phyloP scores from a whole-genome alignment of 1,284 basidiomycete genomes.

The Tylopilus microsporus region DNA sequence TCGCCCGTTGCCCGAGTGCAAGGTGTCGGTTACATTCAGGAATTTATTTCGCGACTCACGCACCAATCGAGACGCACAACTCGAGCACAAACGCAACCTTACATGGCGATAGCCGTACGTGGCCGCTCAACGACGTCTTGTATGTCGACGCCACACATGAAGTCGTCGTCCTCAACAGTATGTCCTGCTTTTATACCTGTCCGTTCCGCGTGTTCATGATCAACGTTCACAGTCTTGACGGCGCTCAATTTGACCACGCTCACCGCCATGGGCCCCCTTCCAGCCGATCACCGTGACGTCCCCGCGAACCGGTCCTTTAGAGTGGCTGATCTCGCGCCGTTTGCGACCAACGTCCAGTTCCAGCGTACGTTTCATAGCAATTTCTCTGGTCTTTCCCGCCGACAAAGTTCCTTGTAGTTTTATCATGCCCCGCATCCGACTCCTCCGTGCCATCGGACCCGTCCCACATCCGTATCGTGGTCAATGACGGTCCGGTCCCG shows the following conservation, averaged over 20 bases:
- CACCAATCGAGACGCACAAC: slow-evolving; percentile 67
- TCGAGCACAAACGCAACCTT: slow-evolving; percentile 79
- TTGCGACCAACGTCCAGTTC: slow-evolving; percentile 32
- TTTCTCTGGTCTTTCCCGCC: not conserved
- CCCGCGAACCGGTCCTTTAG: slow-evolving; percentile 41
- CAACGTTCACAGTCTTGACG: slow-evolving; percentile 38
- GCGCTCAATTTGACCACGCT: slow-evolving; percentile 59
- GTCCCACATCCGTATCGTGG: slow-evolving; percentile 6
- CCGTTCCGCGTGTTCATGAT: not conserved
- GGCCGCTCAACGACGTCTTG: slow-evolving; percentile 76
- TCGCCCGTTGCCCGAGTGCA: slow-evolving; percentile 72
- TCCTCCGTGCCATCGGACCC: slow-evolving; percentile 12
- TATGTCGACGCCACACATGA: slow-evolving; percentile 87
- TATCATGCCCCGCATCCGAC: slow-evolving; percentile 30
- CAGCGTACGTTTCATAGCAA: slow-evolving; percentile 22
- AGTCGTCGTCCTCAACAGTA: slow-evolving; percentile 75
- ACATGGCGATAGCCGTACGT: slow-evolving; percentile 62
- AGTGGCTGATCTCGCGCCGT: slow-evolving; percentile 27
- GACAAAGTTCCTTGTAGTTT: slow-evolving; percentile 16
- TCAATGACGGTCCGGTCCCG: slow-evolving; percentile 42
- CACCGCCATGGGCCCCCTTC: slow-evolving; percentile 46
- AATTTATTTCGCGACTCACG: slow-evolving; percentile 75
- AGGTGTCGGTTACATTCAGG: slow-evolving; percentile 82
- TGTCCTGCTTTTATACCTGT: slow-evolving; percentile 13
- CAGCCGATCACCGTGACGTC: slow-evolving; percentile 52